A percentile compares a stretch with the other conserved stretches of the same genome.
phyloP scores from a whole-genome alignment of 2,329 filamentous ascomycete genomes.

The Torrubiellomyces zombiae region DNA sequence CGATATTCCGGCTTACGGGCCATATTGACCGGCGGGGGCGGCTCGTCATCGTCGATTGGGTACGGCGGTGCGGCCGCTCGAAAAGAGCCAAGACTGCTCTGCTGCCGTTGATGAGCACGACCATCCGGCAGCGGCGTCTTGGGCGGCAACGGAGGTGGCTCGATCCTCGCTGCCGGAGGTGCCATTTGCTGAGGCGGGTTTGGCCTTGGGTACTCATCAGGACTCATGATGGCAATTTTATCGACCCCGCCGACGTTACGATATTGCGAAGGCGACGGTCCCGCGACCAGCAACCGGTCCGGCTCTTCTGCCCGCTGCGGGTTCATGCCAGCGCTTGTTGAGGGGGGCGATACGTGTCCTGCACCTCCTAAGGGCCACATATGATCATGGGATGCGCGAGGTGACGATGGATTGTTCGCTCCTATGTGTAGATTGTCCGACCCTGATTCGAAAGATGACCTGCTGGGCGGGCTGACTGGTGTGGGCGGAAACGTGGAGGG shows the following conservation, averaged over 20 bases:
- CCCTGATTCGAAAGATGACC: slow-evolving; percentile 41
- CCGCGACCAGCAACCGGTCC: slow-evolving; percentile 38
- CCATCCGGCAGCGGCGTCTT: slow-evolving; percentile 54
- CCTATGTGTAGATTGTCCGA: slow-evolving; percentile 29
- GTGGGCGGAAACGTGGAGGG: slow-evolving; percentile 22
- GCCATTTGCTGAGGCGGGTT: slow-evolving; percentile 15
- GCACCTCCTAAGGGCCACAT: slow-evolving; percentile 16
- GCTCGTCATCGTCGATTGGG: slow-evolving; percentile 60
- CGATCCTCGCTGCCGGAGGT: slow-evolving; percentile 22
- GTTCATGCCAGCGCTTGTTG: too few species aligned
- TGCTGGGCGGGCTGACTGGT: slow-evolving; percentile 22
- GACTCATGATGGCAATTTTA: slow-evolving; percentile 47
- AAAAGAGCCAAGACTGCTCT: slow-evolving; percentile 14
- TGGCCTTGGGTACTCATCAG: slow-evolving; percentile 38
- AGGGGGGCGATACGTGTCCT: slow-evolving; percentile 14
- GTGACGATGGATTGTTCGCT: slow-evolving; percentile 22
- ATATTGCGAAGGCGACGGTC: slow-evolving; percentile 43
- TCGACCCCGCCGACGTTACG: slow-evolving; percentile 43
- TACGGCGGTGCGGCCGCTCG: slow-evolving; percentile 48
- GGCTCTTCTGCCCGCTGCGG: slow-evolving; percentile 20
- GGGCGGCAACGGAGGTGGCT: slow-evolving; percentile 57
- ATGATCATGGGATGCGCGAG: slow-evolving; percentile 33
- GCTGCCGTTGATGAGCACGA: slow-evolving; percentile 9
- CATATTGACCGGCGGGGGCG: slow-evolving; percentile 73
- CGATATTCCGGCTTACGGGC: slow-evolving; percentile 66